Base-by-base conservation (phyloP, 148 eudicot genomes). In the Pouteria glomerata region DNA sequence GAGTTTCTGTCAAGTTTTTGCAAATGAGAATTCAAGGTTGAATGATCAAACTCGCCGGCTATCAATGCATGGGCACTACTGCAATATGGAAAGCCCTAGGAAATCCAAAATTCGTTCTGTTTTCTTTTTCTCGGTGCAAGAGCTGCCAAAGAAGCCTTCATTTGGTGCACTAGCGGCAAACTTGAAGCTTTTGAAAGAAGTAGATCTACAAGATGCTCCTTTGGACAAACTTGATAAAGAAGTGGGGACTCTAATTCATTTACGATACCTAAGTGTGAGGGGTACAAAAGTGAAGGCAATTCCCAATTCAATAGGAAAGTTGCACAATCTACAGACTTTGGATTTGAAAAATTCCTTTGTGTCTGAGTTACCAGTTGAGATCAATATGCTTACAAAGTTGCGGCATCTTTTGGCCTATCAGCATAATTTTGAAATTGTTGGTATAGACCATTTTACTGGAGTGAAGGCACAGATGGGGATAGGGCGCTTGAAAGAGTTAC, bases 261-360 rank as follows among this genome's bases (percentile, higher is more conserved):
- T 68, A 2, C 15, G 11, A 1, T 68, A 68, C 42, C 14, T 68
- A 18, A 68, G 71, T 52, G 37, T 68, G 26, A 68, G 37, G 42
- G 0, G 34, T 30, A 68, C 57, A 31, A 33, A 19, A 0, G 57
- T 68, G 57, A 33, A 13, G 42, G 15, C 1, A 51, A 33, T 68
- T 68, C 71, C 71, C 1, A 68, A 51, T 58, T 68, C 71, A 11
- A 68, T 68, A 19, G 71, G 71, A 2, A 50, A 68, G 34, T 44
- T 51, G 14, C 71, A 68, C 6, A 51, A 48, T 29, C 10, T 51
- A 3, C 58, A 68, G 31, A 68, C 71, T 19, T 50, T 68, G 42
- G 37, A 68, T 14, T 35, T 68, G 18, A 33, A 1, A 19, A 0
- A 0, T 6, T 30, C 59, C 0, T 19, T 33, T 0, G 59, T 68